Conservation (phyloP, 2,329 filamentous ascomycete species). For the Emmonsia crescens region DNA sequence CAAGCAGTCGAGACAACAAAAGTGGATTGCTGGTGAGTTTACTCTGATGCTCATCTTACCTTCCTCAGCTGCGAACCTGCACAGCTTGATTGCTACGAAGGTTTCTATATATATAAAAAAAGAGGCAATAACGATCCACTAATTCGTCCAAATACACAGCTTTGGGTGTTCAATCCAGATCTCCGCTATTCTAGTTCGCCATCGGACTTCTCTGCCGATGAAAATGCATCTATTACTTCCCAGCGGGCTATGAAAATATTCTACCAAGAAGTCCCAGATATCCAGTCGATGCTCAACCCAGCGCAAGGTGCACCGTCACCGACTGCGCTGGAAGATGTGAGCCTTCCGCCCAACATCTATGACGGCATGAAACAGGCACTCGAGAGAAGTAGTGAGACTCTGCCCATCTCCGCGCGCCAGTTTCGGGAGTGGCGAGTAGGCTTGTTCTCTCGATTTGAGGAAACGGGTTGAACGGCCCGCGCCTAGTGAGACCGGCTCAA, state of each 20-base stretch:
- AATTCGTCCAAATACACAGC: constrained; percentile 7
- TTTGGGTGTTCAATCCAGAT: constrained; percentile 53
- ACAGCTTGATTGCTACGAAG: background rate
- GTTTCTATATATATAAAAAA: background rate
- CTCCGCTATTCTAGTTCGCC: constrained; percentile 45
- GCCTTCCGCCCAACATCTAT: constrained; percentile 29
- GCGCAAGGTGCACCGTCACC: constrained; percentile 28
- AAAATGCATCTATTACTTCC: constrained; percentile 17
- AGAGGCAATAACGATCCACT: background rate
- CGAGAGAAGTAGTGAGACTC: constrained; percentile 25
- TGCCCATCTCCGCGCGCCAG: constrained; percentile 40
- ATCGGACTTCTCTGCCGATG: background rate
- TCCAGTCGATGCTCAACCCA: constrained; percentile 26
- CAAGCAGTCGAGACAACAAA: constrained; percentile 7
- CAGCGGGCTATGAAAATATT: constrained; percentile 49
- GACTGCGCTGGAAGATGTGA: constrained; percentile 40
- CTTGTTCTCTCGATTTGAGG: constrained; percentile 33
- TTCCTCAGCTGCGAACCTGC: background rate
- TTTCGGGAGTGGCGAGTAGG: constrained; percentile 48
- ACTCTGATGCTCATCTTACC: background rate
- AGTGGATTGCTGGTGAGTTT: constrained; percentile 28
- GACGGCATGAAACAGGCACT: constrained; percentile 28
- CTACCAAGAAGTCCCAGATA: constrained; percentile 32
- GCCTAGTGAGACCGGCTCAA: background rate
- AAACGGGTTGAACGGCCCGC: background rate